Evolutionary conservation across 129 eudicot species (phyloP), one percentile per base, ranked within the genome.

Genomic region (Centella asiatica): DNA sequence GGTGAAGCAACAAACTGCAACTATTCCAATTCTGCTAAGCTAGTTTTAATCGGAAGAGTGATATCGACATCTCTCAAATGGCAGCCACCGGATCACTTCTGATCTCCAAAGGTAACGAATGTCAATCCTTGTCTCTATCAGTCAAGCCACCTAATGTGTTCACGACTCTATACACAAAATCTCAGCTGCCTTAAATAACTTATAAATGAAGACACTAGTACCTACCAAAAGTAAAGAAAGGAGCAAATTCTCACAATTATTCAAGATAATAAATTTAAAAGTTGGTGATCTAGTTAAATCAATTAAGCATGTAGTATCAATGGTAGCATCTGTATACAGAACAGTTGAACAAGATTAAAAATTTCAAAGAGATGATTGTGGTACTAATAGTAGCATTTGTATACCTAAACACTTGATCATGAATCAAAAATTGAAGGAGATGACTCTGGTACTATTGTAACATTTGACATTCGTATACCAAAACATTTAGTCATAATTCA

Each of bases 401-500:
- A 53, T 11, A 3, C 26, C 59, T 7, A 9, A 25, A 50, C 23
- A 10, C 17, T 24, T 22, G 25, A 50, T 50, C 25, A 50, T 3
- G 17, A 50, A 50, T 7, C n/a, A n/a, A n/a, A n/a, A n/a, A n/a
- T n/a, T n/a, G n/a, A n/a, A n/a, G n/a, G n/a, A n/a, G n/a, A n/a
- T n/a, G n/a, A n/a, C n/a, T n/a, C n/a, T n/a, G n/a, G n/a, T n/a
- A n/a, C n/a, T n/a, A 50, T 50, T 50, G 57, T 50, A 50, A 15
- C 13, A 50, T 22, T 50, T 23, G 31, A 1, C 27, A 53, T 1
- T 14, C 1, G n/a, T 9, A 32, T 18, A 29, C 44, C 62, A 57
- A 32, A 56, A 32, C 17, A 10, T 2, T 65, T 42, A 66, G 71
- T 54, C 46, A 44, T 23, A 34, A 60, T 50, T 19, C 49, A 64